Conservation (phyloP, 805 yeast species). For the Ogataea angusta region DNA sequence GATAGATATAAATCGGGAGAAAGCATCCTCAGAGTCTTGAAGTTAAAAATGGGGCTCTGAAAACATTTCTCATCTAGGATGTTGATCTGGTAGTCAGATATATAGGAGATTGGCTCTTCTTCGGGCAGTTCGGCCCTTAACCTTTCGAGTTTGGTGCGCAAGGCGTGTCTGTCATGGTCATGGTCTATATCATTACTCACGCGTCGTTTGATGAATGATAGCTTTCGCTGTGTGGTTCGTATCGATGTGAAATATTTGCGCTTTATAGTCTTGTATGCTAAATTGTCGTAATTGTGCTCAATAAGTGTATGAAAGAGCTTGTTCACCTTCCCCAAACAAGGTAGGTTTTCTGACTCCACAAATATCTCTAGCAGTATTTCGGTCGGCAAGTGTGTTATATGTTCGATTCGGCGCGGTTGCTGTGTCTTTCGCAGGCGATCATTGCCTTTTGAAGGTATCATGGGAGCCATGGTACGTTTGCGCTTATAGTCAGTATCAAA, state of each 20-base stretch:
- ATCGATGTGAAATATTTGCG: constrained; percentile 5
- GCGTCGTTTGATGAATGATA: constrained; percentile 16
- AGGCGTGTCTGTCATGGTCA: constrained; percentile 21
- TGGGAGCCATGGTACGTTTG: neutral
- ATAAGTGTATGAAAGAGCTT: constrained; percentile 11
- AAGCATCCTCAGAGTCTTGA: constrained; percentile 2
- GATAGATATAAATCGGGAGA: constrained; percentile 15
- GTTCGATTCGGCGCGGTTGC: neutral
- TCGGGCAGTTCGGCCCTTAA: neutral
- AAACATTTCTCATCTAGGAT: constrained; percentile 11
- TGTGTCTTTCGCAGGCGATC: neutral
- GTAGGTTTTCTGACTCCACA: constrained; percentile 14
- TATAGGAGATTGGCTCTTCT: constrained; percentile 1
- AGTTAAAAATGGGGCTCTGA: constrained; percentile 1
- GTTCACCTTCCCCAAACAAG: constrained; percentile 6
- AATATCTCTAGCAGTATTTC: constrained; percentile 20
- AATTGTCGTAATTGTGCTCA: constrained; percentile 7
- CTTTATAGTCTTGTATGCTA: constrained; percentile 8
- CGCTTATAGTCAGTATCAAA: constrained; percentile 7
- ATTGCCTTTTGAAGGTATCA: neutral
- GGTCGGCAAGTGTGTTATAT: constrained; percentile 16
- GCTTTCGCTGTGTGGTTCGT: constrained; percentile 3
- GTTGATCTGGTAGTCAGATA: constrained; percentile 11
- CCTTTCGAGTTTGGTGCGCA: constrained; percentile 16
- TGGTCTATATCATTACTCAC: constrained; percentile 18